Evolutionary conservation across 164 flowering plant genomes (phyloP).

Genomic region (Hamamelis virginiana): DNA sequence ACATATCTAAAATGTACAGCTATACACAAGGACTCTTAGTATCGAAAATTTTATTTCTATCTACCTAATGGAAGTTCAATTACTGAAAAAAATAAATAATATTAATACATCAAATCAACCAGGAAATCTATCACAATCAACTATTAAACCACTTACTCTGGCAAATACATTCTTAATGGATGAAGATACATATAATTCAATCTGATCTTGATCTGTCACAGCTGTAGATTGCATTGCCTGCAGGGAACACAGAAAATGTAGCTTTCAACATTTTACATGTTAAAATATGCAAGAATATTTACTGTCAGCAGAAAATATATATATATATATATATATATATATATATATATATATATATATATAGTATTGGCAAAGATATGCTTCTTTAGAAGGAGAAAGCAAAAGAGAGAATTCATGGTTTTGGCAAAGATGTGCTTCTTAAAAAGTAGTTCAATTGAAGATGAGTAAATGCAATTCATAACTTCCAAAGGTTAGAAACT

Average conservation of each 20-base stretch:
- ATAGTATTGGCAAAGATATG: too few relatives aligned
- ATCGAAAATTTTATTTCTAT: too few relatives aligned
- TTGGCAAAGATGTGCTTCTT: not conserved
- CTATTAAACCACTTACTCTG: conserved; percentile 51
- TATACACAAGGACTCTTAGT: too few relatives aligned
- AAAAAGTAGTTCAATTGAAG: not conserved
- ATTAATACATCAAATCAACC: not conserved
- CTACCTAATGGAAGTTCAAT: too few relatives aligned
- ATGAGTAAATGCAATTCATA: not conserved
- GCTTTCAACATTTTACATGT: not conserved
- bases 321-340: too few relatives aligned
- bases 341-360: too few relatives aligned
- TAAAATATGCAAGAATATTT: not conserved
- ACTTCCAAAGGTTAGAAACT: not conserved
- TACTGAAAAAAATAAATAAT: too few relatives aligned
- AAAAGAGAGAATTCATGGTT: not conserved
- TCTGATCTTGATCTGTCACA: conserved; percentile 68
- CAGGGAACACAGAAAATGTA: conserved; percentile 10
- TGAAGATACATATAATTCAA: conserved; percentile 70
- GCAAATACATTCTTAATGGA: conserved; percentile 73
- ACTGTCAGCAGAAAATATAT: not conserved
- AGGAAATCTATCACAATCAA: not conserved
- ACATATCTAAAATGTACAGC: too few relatives aligned
- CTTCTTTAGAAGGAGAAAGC: too few relatives aligned
- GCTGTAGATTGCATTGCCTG: conserved; percentile 52